Base-by-base conservation (phyloP, 2,329 filamentous ascomycete genomes). In the Aspergillus calidoustus region DNA sequence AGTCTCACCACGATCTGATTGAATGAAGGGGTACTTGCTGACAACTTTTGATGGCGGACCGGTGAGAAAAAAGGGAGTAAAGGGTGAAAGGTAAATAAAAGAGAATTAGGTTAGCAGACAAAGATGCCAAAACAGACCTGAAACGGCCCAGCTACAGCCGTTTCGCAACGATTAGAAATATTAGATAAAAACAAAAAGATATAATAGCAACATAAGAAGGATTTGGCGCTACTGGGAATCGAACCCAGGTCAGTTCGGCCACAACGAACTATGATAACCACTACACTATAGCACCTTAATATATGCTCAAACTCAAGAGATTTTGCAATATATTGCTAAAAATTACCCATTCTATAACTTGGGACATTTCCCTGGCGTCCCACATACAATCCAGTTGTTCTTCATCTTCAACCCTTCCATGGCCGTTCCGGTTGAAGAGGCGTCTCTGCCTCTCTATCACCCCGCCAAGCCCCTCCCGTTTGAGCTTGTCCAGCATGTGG, bases 401-500 rank as follows among this genome's bases (percentile, higher is more conserved):
- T 28, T 49, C 46, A 22, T 41, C 34, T 38, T 54, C 44, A 50
- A 60, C 25, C 19, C 57, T 30, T 52, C 54, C 41, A 68, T 66
- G 63, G 71, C 71, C 63, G 62, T 56, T 31, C 63, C 63, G n/a
- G 61, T 60, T 13, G 61, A 66, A 38, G 62, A 65, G 61, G 61
- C 60, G 9, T 11, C 34, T 3, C 23, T 43, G 56, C 67, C 63
- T 63, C 30, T 43, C 15, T 90, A 88, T 75, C 83, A 85, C 65
- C 75, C 81, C n/a, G 82, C 83, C 7, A 82, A 79, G 63, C 76
- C 78, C 47, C 77, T 93, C 13, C 86, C 88, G 1, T 86, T 83
- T 61, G 87, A 90, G 68, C 77, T 93, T 19, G 85, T 83, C 59
- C 81, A 87, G 61, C 88, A 92, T 69, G 87, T 86, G 67, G 85